Evolutionary conservation across 1,284 basidiomycete genomes (phyloP).

Genomic region (Austroboletus niveus): DNA sequence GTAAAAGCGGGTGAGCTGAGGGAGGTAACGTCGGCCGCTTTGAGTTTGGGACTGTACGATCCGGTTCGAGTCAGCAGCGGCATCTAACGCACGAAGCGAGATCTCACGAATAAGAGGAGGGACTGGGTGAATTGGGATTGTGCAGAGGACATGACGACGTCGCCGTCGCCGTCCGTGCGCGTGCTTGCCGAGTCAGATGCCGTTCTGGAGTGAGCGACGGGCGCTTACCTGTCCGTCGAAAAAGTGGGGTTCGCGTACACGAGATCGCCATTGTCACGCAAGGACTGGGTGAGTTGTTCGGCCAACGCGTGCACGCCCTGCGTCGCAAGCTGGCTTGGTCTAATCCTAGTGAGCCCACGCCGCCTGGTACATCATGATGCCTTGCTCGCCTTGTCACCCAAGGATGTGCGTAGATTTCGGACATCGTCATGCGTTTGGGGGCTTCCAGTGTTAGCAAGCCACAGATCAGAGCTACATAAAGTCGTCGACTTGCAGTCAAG

Average conservation of each 20-base stretch:
- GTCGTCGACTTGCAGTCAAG: background rate
- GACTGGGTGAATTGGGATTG: conserved; percentile 62
- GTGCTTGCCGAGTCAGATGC: conserved; percentile 13
- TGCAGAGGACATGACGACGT: conserved; percentile 52
- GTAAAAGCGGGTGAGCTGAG: conserved; percentile 77
- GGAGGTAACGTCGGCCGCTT: conserved; percentile 61
- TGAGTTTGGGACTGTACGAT: conserved; percentile 69
- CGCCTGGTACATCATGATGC: background rate
- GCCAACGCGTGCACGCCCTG: conserved; percentile 56
- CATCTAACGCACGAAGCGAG: background rate
- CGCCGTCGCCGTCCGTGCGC: conserved; percentile 49
- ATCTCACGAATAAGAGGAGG: conserved; percentile 57
- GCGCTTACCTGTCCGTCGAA: conserved; percentile 20
- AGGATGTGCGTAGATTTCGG: conserved; percentile 67
- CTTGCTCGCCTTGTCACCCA: conserved; percentile 73
- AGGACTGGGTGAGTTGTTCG: conserved; percentile 63
- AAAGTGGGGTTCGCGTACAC: conserved; percentile 60
- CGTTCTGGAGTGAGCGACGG: background rate
- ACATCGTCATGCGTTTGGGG: conserved; percentile 64
- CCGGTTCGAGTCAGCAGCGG: background rate
- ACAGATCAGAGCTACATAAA: conserved; percentile 59
- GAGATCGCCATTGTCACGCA: conserved; percentile 69
- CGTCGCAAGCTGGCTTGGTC: conserved; percentile 68
- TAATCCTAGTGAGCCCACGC: conserved; percentile 26
- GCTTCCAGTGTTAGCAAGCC: conserved; percentile 79